Base-by-base conservation (phyloP, 2,329 filamentous ascomycete species). In the Dothiorella sarmentorum region DNA sequence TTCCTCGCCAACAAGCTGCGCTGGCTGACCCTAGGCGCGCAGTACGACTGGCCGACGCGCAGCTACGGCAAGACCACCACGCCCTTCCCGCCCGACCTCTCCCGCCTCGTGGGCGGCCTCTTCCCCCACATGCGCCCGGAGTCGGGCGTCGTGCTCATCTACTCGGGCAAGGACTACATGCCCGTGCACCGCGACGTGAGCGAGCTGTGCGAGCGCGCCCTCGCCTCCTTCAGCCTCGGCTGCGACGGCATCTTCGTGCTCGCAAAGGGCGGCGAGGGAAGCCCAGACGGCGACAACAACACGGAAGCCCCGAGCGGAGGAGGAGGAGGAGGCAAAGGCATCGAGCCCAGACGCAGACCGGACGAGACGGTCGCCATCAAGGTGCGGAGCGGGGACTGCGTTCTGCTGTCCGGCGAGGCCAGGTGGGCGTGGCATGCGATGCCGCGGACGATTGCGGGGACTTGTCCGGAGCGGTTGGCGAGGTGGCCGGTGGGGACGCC, bases 391-490 rank as follows among this genome's bases (percentile, higher is more conserved):
- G 93, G 94, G 0, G 92, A 97, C 75, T 91, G 86, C 0, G 84
- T 97, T 1, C 91, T 95, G 68, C 97, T 99, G 93, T 86, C 84
- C 44, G 83, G 87, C 17, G 80, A 85, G 60, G 87, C 90, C 3
- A 81, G 93, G 43, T 96, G 91, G 74, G 92, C 93, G 2, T 97
- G 93, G 93, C 93, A 97, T 75, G 92, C 90, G 10, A 91, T 97
- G 15, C 92, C 93, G 5, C 94, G 91, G 70, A 87, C 97, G 9
- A 69, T 97, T 31, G 82, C 85, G 47, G 83, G 77, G 1, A 96
- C 90, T 0, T 97, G 92, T 73, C 93, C 93, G 0, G 76, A 76
- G 0, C 88, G 86, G 72, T 72, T 97, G 55, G 75, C 79, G 58
- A 77, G 87, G 40, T 97, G 92, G 92, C 92, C 92, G 7, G 78